phyloP scores from a whole-genome alignment of 2,329 filamentous ascomycete species.

The Aspergillus flavus region DNA sequence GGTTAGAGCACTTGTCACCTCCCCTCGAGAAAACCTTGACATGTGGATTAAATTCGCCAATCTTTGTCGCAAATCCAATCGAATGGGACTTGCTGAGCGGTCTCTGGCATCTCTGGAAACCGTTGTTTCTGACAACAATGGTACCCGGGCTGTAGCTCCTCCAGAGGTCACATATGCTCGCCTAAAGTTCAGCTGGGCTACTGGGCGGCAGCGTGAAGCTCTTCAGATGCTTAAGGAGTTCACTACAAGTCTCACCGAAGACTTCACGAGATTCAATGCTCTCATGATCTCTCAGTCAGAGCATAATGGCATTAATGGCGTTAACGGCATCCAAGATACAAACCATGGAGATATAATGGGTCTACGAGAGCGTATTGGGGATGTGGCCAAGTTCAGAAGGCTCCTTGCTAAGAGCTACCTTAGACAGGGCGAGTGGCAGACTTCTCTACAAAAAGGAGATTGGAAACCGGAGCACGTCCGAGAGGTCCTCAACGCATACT shows the following conservation, averaged over 20 bases:
- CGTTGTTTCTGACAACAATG: constrained; percentile 55
- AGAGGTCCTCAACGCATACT: constrained; percentile 89
- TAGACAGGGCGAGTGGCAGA: constrained; percentile 95
- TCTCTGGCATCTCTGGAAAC: constrained; percentile 89
- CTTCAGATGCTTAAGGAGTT: constrained; percentile 65
- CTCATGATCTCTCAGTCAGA: constrained; percentile 40
- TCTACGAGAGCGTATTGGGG: constrained; percentile 46
- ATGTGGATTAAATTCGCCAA: constrained; percentile 99
- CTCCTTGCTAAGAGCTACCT: constrained; percentile 94
- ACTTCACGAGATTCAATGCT: constrained; percentile 54
- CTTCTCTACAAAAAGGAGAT: constrained; percentile 78
- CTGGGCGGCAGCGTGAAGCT: constrained; percentile 66
- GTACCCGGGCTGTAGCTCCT: constrained; percentile 45
- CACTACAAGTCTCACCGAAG: constrained; percentile 61
- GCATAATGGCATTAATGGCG: constrained; percentile 48
- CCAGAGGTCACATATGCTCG: constrained; percentile 94
- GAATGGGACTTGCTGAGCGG: constrained; percentile 93
- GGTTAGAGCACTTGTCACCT: constrained; percentile 87
- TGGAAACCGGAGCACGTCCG: constrained; percentile 86
- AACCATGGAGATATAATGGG: constrained; percentile 42
- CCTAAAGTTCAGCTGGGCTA: constrained; percentile 95
- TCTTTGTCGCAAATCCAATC: constrained; percentile 92
- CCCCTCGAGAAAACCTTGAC: constrained; percentile 88
- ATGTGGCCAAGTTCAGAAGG: constrained; percentile 61
- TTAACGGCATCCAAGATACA: constrained; percentile 51